Percentiles rank a stretch among this genome's conserved stretches.
These are phyloP conservation scores for Amorphotheca resinae DNA, from an alignment of 495 filamentous ascomycete species.

Conservation along the genomic window DNA sequence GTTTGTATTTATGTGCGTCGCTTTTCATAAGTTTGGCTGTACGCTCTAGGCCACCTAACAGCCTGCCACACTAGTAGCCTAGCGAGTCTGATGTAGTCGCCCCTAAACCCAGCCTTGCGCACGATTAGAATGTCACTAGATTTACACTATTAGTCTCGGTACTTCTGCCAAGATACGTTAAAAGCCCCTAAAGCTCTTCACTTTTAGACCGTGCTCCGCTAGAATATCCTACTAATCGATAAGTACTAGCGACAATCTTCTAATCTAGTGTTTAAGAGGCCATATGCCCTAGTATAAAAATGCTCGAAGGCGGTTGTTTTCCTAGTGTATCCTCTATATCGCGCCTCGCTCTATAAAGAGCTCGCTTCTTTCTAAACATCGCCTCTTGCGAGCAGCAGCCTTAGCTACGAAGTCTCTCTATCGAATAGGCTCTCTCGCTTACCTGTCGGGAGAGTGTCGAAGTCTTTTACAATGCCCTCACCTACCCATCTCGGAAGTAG, in stretches of 20 bases:
- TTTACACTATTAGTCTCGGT: background rate
- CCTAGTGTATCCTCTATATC: background rate
- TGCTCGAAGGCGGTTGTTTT: background rate
- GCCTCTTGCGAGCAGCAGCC: background rate
- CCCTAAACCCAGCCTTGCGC: background rate
- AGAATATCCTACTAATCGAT: background rate
- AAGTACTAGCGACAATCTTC: background rate
- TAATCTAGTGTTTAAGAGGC: background rate
- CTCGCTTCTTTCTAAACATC: background rate
- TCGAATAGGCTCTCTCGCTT: constrained; percentile 8
- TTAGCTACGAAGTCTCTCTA: background rate
- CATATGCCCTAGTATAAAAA: background rate
- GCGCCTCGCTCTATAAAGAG: background rate
- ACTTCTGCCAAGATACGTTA: background rate
- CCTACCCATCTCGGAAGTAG: constrained; percentile 30
- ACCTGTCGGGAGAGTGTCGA: constrained; percentile 1
- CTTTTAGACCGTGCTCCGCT: background rate
- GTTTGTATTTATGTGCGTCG: background rate
- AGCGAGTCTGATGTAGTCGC: background rate
- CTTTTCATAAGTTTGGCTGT: too few relatives aligned
- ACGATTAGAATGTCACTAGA: background rate
- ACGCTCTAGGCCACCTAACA: background rate
- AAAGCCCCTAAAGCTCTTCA: background rate
- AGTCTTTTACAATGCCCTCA: constrained; percentile 16
- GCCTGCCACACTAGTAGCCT: background rate